phyloP scores from a whole-genome alignment of 371 early-diverging fungal genomes.

The Mortierella sp. region DNA sequence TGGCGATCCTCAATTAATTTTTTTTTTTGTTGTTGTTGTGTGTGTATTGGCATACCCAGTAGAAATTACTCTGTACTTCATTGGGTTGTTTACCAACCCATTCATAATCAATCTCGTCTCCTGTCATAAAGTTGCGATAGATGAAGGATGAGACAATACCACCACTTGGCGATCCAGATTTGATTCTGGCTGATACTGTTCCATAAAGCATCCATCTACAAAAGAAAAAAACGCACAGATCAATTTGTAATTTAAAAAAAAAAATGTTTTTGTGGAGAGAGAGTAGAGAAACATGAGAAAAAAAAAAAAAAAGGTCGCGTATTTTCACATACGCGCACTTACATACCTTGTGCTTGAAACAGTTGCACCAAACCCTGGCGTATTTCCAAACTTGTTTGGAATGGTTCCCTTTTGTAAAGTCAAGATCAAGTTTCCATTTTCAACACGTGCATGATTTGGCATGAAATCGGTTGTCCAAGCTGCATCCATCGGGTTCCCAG shows the following conservation, averaged over 20 bases:
- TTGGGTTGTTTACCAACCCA: conserved; percentile 69
- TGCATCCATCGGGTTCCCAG: conserved; percentile 63
- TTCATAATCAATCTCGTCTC: conserved; percentile 84
- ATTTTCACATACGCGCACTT: too few species aligned
- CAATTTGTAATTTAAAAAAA: background rate
- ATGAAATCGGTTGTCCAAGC: conserved; percentile 67
- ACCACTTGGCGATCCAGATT: conserved; percentile 59
- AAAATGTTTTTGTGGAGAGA: background rate
- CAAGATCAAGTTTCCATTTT: conserved; percentile 61
- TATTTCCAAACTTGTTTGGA: conserved; percentile 55
- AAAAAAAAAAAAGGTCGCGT: too few species aligned
- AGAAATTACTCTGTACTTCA: conserved; percentile 76
- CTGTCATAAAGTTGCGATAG: conserved; percentile 59
- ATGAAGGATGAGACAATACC: conserved; percentile 81
- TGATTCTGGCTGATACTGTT: conserved; percentile 67
- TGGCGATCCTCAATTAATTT: background rate
- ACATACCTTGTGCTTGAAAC: conserved; percentile 63
- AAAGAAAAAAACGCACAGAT: background rate
- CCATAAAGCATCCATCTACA: conserved; percentile 66
- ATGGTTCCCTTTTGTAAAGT: conserved; percentile 53
- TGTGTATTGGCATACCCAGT: conserved; percentile 63
- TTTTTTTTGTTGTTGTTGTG: too few species aligned
- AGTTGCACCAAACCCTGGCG: conserved; percentile 70
- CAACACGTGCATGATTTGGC: conserved; percentile 63
- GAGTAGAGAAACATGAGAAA: too few species aligned